A percentile compares a stretch with the other conserved stretches of the same genome.
Conservation (phyloP, 2,329 filamentous ascomycete species). For the Exophiala lecanii-corni region DNA sequence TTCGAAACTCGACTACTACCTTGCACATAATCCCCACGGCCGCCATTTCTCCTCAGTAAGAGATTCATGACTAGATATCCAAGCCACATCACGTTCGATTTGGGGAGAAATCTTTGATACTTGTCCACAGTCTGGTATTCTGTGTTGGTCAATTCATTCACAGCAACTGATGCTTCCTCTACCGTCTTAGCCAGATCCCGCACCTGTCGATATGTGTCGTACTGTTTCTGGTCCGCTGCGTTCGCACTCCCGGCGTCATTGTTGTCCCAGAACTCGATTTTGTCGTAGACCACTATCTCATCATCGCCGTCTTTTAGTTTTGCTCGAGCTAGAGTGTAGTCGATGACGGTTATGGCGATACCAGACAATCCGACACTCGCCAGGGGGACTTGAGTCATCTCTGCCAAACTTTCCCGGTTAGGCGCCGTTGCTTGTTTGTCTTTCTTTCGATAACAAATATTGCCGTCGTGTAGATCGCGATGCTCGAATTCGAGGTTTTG, state of each 20-base stretch:
- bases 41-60: slow-evolving; percentile 28
- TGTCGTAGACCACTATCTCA: slow-evolving; percentile 16
- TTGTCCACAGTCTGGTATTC: slow-evolving; percentile 33
- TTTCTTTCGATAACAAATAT: slow-evolving; percentile 53
- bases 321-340: slow-evolving; percentile 64
- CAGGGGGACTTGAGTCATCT: slow-evolving; percentile 31
- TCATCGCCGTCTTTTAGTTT: slow-evolving; percentile 34
- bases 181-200: slow-evolving; percentile 12
- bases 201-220: slow-evolving; percentile 14
- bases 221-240: slow-evolving; percentile 13
- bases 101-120: slow-evolving; percentile 55
- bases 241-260: slow-evolving; percentile 9
- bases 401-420: slow-evolving; percentile 30
- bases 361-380: slow-evolving; percentile 48
- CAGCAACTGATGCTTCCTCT: slow-evolving; percentile 25
- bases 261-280: slow-evolving; percentile 13
- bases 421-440: slow-evolving; percentile 32
- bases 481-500: slow-evolving; percentile 59
- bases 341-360: slow-evolving; percentile 61
- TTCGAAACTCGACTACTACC: slow-evolving; percentile 19
- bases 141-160: slow-evolving; percentile 30
- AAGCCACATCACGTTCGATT: slow-evolving; percentile 61
- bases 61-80: slow-evolving; percentile 57
- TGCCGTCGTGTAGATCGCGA: slow-evolving; percentile 62
- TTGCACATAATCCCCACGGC: slow-evolving; percentile 7